Evolutionary conservation across 2,329 filamentous ascomycete species (phyloP), one percentile per base, ranked within the genome.

Genomic region (Fusarium graminum): DNA sequence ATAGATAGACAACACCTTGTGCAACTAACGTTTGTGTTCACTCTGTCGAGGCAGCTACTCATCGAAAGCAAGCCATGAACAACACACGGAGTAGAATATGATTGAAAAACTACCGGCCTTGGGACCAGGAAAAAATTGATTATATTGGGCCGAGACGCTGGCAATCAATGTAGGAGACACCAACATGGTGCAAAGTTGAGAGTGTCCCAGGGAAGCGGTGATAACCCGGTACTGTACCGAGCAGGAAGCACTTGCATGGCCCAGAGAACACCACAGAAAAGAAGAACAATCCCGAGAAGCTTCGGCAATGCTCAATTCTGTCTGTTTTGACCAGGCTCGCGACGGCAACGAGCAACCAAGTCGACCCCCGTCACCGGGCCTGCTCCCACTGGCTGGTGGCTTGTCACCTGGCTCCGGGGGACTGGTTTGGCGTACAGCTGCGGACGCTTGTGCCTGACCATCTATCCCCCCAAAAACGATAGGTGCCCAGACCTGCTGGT

Each of bases 381-480:
- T 44, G 30, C 45, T 68, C 41, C 53, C 39, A 65, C 43, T 67
- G 59, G 59, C 51, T 57, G 50, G 17, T 50, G 39, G 59, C 38
- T 43, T 39, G 52, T 25, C 16, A 43, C 51, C 51, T 53, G 64
- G 50, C 59, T 47, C 64, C 64, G 50, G 50, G 44, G 39, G 44
- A 68, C 60, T 67, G 65, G 65, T 53, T 65, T 67, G 64, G 63
- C 63, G 49, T 50, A 64, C 52, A 49, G 59, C 34, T 57, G 64
- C 49, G 39, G 45, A 42, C 53, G 52, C 50, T 57, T 28, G 65
- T 68, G 36, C 65, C 65, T 68, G 61, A 67, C 56, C 66, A 69
- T 68, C 65, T 40, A 69, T 55, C 19, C 52, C 52, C 43, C 17
- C 43, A 69, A 39, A 30, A 46, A 62, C 46, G 42, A 68, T 47